Conservation (phyloP, 768 basidiomycete genomes). For the Lactarius psammicola region DNA sequence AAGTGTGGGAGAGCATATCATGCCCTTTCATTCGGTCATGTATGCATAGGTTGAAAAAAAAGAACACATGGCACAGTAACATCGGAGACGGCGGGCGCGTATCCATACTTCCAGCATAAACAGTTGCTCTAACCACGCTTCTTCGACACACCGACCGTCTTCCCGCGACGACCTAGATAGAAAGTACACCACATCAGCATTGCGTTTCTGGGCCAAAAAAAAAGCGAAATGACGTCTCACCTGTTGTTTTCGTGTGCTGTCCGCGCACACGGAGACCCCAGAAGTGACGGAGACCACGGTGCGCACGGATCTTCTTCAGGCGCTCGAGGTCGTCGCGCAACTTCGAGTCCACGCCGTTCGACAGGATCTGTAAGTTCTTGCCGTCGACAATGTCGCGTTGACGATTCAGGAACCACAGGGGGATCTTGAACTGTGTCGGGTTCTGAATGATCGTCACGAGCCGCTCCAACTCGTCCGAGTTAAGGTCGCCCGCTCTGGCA, state of each 20-base stretch:
- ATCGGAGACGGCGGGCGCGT: background rate
- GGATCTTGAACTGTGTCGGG: constrained; percentile 99
- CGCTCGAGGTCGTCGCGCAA: constrained; percentile 97
- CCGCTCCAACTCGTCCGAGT: constrained; percentile 99
- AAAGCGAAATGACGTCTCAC: constrained; percentile 41
- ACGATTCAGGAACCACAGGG: constrained; percentile 98
- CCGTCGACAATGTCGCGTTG: constrained; percentile 98
- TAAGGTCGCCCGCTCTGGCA: constrained; percentile 92
- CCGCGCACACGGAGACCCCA: constrained; percentile 96
- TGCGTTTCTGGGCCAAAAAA: background rate
- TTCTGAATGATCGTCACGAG: constrained; percentile 99
- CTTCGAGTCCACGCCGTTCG: constrained; percentile 96
- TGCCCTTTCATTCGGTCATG: too few relatives aligned
- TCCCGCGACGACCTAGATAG: constrained; percentile 80
- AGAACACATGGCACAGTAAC: constrained; percentile 8
- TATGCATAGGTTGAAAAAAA: background rate
- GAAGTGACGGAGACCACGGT: constrained; percentile 89
- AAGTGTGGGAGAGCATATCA: too few relatives aligned
- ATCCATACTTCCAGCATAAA: constrained; percentile 1
- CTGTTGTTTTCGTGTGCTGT: constrained; percentile 99
- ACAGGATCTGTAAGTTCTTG: constrained; percentile 93
- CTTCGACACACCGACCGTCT: constrained; percentile 96
- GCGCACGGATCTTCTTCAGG: constrained; percentile 98
- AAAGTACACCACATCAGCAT: background rate
- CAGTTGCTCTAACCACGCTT: constrained; percentile 59